Base-by-base conservation (phyloP, 1,139 yeast genomes). In the Candida albicans region DNA sequence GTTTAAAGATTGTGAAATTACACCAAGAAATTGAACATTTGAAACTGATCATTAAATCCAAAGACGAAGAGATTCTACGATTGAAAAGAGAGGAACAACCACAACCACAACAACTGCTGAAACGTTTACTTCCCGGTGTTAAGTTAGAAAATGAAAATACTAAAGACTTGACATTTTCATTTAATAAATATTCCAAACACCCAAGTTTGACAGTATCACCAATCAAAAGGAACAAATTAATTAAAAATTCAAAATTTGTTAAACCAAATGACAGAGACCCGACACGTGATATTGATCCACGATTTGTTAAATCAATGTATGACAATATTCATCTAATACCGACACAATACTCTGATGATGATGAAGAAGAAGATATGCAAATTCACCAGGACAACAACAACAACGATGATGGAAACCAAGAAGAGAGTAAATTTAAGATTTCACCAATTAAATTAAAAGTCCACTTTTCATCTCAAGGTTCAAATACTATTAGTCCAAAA, bases 271-370 rank as follows among this genome's bases (percentile, higher is more conserved):
- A 26, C 4, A n/a, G 8, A 11, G 37, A 35, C 8, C 27, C 27
- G 18, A 30, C 12, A 2, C 13, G n/a, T 26, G 31, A 33, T 29
- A 24, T 30, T 22, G 28, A 33, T 11, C 31, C 41, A 24, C 42
- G 41, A 35, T 42, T 41, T 30, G 41, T 37, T 10, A 41, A 46
- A 33, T 44, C 46, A 5, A 37, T 42, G 40, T 34, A 39, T 25
- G 50, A 41, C 1, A 46, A 51, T 25, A 31, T 48, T 22, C 49
- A 45, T 40, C 33, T 48, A 35, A 27, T 52, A 36, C 53, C 58
- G 8, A 53, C 57, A 1, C 58, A 54, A 40, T 53, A 54, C 30
- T 52, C 55, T 2, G 48, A 47, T n/a, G 48, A 47, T 38, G 52
- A 47, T 6, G 49, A 26, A 11, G 31, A 14, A 26, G 37, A 36